Conservation (phyloP, 2,329 filamentous ascomycete genomes). For the Reticulascus tulasneorum region DNA sequence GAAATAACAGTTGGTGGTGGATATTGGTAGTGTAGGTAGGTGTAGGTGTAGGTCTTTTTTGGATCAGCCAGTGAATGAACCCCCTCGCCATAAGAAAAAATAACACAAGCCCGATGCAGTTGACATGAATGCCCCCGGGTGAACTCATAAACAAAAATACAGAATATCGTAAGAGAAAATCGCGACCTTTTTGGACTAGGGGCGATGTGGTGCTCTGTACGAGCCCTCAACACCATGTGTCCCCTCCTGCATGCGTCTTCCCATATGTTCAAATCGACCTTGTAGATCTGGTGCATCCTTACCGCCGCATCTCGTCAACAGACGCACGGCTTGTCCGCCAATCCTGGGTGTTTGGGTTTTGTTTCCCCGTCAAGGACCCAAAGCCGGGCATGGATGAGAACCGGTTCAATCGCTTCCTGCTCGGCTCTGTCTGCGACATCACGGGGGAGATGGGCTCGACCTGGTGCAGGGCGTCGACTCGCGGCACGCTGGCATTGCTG, state of each 20-base stretch:
- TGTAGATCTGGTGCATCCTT: not conserved
- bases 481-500: constrained; percentile 23
- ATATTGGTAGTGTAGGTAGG: not conserved
- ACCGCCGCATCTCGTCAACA: constrained; percentile 15
- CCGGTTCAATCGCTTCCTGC: constrained; percentile 49
- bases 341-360: constrained; percentile 29
- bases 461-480: constrained; percentile 33
- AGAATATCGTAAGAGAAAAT: constrained; percentile 4
- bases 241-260: no score
- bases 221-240: no score
- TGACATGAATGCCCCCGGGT: constrained; percentile 9
- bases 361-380: constrained; percentile 36
- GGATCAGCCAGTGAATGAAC: constrained; percentile 1
- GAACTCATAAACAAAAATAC: constrained; percentile 10
- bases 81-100: not conserved
- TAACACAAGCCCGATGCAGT: constrained; percentile 5
- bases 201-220: no score
- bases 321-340: constrained; percentile 34
- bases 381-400: constrained; percentile 56
- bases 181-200: no score
- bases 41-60: constrained; percentile 1
- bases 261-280: no score
- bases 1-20: no score
- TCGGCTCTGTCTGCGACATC: constrained; percentile 17
- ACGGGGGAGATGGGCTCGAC: constrained; percentile 23